Evolutionary conservation across 2,329 filamentous ascomycete species (phyloP), one percentile per base, ranked within the genome.

Genomic region (Mollisia scopiformis): DNA sequence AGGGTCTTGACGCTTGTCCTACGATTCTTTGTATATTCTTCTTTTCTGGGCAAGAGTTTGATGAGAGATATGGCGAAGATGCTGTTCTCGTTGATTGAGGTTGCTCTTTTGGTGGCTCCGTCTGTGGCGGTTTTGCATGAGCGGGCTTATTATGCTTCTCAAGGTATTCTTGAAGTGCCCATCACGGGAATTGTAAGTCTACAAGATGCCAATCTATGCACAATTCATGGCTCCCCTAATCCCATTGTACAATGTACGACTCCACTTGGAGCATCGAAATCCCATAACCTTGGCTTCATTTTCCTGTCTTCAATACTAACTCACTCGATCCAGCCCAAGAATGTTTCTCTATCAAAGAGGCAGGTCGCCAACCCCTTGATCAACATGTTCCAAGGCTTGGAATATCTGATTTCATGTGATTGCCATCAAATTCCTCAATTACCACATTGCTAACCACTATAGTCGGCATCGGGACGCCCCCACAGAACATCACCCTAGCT

Each of bases 391-490:
- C 31, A 16, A 19, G 56, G 56, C 11, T 28, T 58, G 3, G 37
- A 53, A 47, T 58, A 58, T 16, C 49, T 58, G n/a, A 58, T 58
- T 27, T 43, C 50, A 13, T 58, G 56, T 53, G 25, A 19, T 6
- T 58, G 23, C 11, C 27, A 10, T 14, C 35, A 23, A 11, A 27
- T n/a, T 16, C 11, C 16, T n/a, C 6, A 6, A 4, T 31, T 4
- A 2, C 10, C 10, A 7, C 27, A 19, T 8, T 33, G 46, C 35
- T 31, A 37, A 37, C 37, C 7, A 19, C 3, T 0, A 11, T 10
- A 58, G 59, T 58, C 23, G 37, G 57, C 21, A 56, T 62, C 41
- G 56, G 56, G 6, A 59, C 23, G 21, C 56, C 60, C 13, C 46
- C 60, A 14, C 56, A 59, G 28, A 57, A 53, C 23, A 47, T 59